These are phyloP conservation scores for Moniliella sp. DNA, from an alignment of 1,284 basidiomycete species.

Conservation along the genomic window DNA sequence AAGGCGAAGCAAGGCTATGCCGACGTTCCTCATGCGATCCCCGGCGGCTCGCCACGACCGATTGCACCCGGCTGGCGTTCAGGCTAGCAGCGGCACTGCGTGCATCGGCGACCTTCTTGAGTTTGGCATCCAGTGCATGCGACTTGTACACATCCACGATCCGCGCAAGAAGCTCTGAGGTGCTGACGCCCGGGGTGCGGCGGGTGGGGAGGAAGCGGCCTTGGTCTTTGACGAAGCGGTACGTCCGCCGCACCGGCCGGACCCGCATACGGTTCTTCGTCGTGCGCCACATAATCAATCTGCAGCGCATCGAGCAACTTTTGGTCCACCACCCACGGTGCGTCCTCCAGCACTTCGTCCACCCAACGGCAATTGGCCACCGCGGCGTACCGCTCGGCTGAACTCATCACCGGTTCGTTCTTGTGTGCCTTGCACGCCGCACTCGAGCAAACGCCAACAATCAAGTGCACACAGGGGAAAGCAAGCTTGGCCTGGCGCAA, in stretches of 20 bases:
- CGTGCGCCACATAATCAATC: constrained; percentile 87
- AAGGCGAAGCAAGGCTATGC: no score
- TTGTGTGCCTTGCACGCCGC: constrained; percentile 52
- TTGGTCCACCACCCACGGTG: constrained; percentile 71
- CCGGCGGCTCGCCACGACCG: no score
- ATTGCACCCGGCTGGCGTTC: no score
- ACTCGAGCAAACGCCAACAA: constrained; percentile 74
- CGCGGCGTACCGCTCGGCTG: constrained; percentile 70
- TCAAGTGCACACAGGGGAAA: constrained; percentile 65
- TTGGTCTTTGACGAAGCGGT: constrained; percentile 59
- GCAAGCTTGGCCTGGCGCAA: constrained; percentile 79
- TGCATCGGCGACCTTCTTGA: constrained; percentile 71
- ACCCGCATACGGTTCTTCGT: constrained; percentile 24
- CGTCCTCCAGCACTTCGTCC: constrained; percentile 78
- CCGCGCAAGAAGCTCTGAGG: constrained; percentile 57
- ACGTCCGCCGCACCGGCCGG: constrained; percentile 42
- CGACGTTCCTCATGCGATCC: no score
- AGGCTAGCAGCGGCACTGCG: no score
- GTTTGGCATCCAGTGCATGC: constrained; percentile 65
- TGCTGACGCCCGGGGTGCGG: constrained; percentile 79
- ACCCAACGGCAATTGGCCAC: constrained; percentile 88
- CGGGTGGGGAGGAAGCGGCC: constrained; percentile 87
- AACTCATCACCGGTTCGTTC: constrained; percentile 63
- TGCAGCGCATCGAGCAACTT: constrained; percentile 59
- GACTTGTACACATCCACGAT: constrained; percentile 30